These are phyloP conservation scores for Mortierella sp. DNA, from an alignment of 371 early-diverging fungal genomes.

Conservation along the genomic window DNA sequence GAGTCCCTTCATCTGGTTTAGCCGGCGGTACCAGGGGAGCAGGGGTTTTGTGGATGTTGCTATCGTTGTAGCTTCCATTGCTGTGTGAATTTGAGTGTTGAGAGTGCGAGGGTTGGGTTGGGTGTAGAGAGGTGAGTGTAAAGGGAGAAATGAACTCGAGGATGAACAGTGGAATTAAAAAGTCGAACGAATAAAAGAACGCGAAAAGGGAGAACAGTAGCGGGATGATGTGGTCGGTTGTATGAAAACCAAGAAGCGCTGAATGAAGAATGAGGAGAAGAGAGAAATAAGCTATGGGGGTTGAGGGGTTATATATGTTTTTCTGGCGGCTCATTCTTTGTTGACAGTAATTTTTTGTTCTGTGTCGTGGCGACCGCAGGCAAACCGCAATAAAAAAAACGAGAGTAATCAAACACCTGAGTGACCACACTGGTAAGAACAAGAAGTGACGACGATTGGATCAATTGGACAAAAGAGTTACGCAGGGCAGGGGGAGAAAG, in stretches of 20 bases:
- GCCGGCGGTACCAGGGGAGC: constrained; percentile 16
- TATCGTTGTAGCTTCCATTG: not conserved
- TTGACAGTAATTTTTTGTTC: not conserved
- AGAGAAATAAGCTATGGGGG: not conserved
- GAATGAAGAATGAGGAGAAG: not conserved
- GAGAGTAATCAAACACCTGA: not conserved
- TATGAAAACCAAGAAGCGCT: not conserved
- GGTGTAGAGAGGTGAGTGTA: not conserved
- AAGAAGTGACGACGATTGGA: not conserved
- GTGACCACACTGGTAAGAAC: no score
- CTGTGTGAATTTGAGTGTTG: not conserved
- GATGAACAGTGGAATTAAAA: not conserved
- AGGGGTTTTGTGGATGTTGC: not conserved
- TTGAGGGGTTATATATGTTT: not conserved
- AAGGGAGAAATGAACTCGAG: not conserved
- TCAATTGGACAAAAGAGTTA: not conserved
- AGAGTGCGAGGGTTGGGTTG: not conserved
- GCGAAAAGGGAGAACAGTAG: not conserved
- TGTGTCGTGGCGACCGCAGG: not conserved
- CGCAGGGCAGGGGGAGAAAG: not conserved
- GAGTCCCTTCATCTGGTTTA: constrained; percentile 24
- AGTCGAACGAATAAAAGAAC: not conserved
- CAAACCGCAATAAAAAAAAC: not conserved
- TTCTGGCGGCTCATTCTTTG: not conserved
- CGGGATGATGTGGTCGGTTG: not conserved